Evolutionary conservation across 1,139 yeast species (phyloP).

Genomic region (Protomyces arabidopsidicola): DNA sequence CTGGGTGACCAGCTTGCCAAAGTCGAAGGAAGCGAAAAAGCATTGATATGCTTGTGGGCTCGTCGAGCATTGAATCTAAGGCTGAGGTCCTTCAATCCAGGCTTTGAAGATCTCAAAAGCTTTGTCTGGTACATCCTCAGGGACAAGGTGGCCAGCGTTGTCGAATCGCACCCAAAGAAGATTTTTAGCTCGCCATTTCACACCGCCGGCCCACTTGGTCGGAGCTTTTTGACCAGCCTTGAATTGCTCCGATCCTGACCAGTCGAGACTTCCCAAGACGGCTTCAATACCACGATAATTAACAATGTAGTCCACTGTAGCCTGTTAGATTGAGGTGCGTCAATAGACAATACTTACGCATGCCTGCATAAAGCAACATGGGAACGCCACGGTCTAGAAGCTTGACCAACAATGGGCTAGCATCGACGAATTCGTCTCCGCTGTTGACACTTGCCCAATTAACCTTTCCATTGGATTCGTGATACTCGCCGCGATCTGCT

Average conservation of each 20-base stretch:
- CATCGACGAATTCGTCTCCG: slow-evolving; percentile 1
- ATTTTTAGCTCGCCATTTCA: slow-evolving; percentile 41
- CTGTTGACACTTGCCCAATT: slow-evolving; percentile 43
- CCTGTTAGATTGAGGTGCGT: no score
- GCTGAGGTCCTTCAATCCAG: slow-evolving; percentile 45
- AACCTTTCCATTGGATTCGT: slow-evolving; percentile 71
- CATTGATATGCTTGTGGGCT: no score
- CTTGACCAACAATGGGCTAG: slow-evolving; percentile 32
- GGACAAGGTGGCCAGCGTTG: slow-evolving; percentile 67
- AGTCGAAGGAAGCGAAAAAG: no score
- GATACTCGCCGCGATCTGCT: no score
- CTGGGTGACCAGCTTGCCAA: no score
- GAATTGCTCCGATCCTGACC: slow-evolving; percentile 55
- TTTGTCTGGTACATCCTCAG: slow-evolving; percentile 71
- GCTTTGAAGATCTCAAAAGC: slow-evolving; percentile 71
- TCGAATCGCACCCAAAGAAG: slow-evolving; percentile 60
- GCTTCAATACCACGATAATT: slow-evolving; percentile 84
- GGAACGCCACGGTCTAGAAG: slow-evolving; percentile 52
- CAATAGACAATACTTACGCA: no score
- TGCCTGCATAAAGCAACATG: slow-evolving; percentile 73
- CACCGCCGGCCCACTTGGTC: slow-evolving; percentile 43
- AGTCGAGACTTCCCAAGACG: slow-evolving; percentile 54
- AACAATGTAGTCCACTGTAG: slow-evolving; percentile 78
- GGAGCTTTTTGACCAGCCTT: slow-evolving; percentile 38
- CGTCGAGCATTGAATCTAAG: no score